A percentile compares a stretch with the other conserved stretches of the same genome.
Conservation (phyloP, 495 filamentous ascomycete species). For the Aspergillus taichungensis region DNA sequence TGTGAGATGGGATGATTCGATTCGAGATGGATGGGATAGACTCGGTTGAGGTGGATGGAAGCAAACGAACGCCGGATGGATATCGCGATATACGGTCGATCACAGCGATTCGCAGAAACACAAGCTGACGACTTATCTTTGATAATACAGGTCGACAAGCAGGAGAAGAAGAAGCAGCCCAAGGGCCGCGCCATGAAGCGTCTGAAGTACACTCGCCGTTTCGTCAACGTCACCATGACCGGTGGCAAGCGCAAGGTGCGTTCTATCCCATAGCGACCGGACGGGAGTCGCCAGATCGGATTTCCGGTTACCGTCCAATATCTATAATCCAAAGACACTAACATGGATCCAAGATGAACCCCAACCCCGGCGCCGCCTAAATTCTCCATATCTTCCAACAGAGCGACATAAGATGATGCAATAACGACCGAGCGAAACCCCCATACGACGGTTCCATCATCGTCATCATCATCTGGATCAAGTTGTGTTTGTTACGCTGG, state of each 20-base stretch:
- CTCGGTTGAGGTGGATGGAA: no score
- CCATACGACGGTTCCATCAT: no score
- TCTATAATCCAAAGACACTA: constrained; percentile 15
- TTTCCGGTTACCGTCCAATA: no score
- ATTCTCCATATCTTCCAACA: background rate
- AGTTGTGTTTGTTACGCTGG: no score
- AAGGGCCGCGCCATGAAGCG: constrained; percentile 99
- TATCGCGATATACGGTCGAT: no score
- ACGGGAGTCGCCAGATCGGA: background rate
- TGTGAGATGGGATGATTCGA: background rate
- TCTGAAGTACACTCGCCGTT: constrained; percentile 91
- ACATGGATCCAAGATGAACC: constrained; percentile 30
- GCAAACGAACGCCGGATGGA: no score
- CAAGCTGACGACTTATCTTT: constrained; percentile 7
- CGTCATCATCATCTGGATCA: no score
- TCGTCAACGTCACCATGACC: constrained; percentile 98
- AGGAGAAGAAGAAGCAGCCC: constrained; percentile 52
- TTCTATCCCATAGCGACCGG: constrained; percentile 8
- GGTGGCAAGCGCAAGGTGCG: constrained; percentile 98
- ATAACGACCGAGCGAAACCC: no score
- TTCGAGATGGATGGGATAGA: no score
- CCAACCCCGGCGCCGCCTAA: constrained; percentile 23
- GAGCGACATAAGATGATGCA: no score
- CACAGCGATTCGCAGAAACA: no score
- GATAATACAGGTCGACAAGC: constrained; percentile 29